Evolutionary conservation across 192 early-diverging fungal genomes (phyloP).

Genomic region (Cladochytrium replicatum): DNA sequence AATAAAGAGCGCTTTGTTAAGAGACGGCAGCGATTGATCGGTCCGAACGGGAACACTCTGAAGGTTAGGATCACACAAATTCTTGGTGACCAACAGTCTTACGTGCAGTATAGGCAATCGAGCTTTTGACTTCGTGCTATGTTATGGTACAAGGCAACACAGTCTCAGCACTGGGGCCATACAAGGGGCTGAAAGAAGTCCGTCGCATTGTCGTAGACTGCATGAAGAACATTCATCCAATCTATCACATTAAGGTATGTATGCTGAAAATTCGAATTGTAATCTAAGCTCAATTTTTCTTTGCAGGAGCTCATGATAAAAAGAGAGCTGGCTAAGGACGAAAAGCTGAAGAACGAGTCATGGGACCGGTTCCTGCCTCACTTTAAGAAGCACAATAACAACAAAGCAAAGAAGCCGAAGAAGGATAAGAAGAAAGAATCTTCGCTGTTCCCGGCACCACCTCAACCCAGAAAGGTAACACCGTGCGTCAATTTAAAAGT

Average conservation of each 20-base stretch:
- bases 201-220: conserved; percentile 90
- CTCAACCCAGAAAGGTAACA: conserved; percentile 62
- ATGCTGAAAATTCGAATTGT: too few relatives aligned
- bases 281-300: background rate
- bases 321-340: conserved; percentile 93
- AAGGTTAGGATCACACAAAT: conserved; percentile 36
- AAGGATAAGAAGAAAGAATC: conserved; percentile 74
- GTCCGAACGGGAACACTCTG: conserved; percentile 90
- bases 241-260: conserved; percentile 91
- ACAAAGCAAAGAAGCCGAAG: conserved; percentile 59
- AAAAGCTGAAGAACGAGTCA: conserved; percentile 80
- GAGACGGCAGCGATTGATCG: conserved; percentile 85
- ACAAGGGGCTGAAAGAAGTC: conserved; percentile 78
- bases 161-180: conserved; percentile 86
- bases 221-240: conserved; percentile 97
- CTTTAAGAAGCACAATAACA: conserved; percentile 86
- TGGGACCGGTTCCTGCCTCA: conserved; percentile 97
- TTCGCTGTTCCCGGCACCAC: conserved; percentile 85
- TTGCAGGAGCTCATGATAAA: conserved; percentile 93
- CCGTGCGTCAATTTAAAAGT: too few relatives aligned
- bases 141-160: conserved; percentile 99
- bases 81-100: background rate
- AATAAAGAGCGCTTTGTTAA: conserved; percentile 99
- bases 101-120: conserved; percentile 59
- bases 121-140: conserved; percentile 90